Evolutionary conservation across 192 early-diverging fungal genomes (phyloP), one percentile per base, ranked within the genome.

Genomic region (Linnemannia hyalina): DNA sequence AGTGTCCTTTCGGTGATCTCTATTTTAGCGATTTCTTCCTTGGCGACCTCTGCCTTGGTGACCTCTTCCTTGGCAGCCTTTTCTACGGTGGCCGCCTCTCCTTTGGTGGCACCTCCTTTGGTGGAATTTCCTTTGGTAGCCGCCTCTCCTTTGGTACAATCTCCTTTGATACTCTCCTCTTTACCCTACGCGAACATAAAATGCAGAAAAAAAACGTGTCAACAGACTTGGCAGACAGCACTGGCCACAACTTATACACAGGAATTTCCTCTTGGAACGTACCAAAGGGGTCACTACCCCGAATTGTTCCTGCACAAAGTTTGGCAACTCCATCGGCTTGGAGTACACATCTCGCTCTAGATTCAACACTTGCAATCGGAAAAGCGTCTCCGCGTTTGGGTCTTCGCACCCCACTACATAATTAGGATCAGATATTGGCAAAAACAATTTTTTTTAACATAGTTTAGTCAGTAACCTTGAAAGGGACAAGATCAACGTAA

Each of bases 311-410:
- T 69, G n/a, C 22, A 81, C 46, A 81, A 68, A 52, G 7, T 74
- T 63, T 29, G 84, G 80, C 36, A 86, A 9, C 1, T 57, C 41
- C 4, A 80, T 22, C 9, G 75, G 75, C 36, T 81, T 42, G 1
- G 79, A 36, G 65, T 86, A 86, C 4, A 81, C 71, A 78, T n/a
- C 38, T 32, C 49, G 68, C 41, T 86, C 84, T 63, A 40, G 29
- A 54, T 77, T 80, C 57, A 86, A 60, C 3, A 86, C 84, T 47
- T 69, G 65, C 18, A 86, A 54, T 10, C 84, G 74, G 65, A 86
- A 86, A 6, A 78, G 29, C 0, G 84, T 86, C 20, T 86, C 84
- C n/a, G 73, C 84, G 41, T 86, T 86, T 2, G 84, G 84, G 23
- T 81, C 84, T 8, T 23, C 38, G 47, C 49, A 78, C 8, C 15